A percentile compares a stretch with the other conserved stretches of the same genome.
Evolutionary conservation across 768 basidiomycete species (phyloP).

Genomic region (Tephrocybe sp.): DNA sequence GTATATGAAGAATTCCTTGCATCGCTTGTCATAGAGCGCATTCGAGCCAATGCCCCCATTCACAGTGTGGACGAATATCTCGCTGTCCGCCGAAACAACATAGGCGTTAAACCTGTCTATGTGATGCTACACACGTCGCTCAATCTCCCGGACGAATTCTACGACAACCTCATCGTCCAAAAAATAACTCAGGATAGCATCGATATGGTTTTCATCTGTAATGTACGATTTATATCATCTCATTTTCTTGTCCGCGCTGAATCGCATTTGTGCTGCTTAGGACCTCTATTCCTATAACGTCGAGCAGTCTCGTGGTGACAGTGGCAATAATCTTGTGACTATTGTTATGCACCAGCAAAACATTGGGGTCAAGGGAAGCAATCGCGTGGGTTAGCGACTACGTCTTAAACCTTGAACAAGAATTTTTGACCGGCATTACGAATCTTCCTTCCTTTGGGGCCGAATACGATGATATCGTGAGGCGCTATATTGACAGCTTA

Average conservation of each 20-base stretch:
- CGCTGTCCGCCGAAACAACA: slow-evolving; percentile 49
- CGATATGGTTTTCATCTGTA: slow-evolving; percentile 41
- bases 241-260: too few relatives aligned
- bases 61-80: slow-evolving; percentile 55
- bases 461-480: slow-evolving; percentile 28
- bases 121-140: slow-evolving; percentile 14
- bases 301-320: slow-evolving; percentile 33
- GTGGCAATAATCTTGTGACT: slow-evolving; percentile 39
- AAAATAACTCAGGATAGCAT: slow-evolving; percentile 45
- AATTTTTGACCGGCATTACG: slow-evolving; percentile 27
- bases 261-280: not conserved
- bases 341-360: slow-evolving; percentile 37
- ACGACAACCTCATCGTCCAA: slow-evolving; percentile 45
- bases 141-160: slow-evolving; percentile 40
- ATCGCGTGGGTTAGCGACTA: slow-evolving; percentile 31
- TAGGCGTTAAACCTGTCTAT: slow-evolving; percentile 49
- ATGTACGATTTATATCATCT: slow-evolving; percentile 3
- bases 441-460: slow-evolving; percentile 34
- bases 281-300: slow-evolving; percentile 15
- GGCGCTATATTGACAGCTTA: slow-evolving; percentile 34
- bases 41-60: slow-evolving; percentile 29
- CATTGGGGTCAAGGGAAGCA: slow-evolving; percentile 29
- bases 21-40: slow-evolving; percentile 40
- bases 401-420: slow-evolving; percentile 24
- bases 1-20: slow-evolving; percentile 39